These are phyloP conservation scores for Hordeum pubiflorum DNA, from an alignment of 202 grass and related monocot species.

Conservation along the genomic window DNA sequence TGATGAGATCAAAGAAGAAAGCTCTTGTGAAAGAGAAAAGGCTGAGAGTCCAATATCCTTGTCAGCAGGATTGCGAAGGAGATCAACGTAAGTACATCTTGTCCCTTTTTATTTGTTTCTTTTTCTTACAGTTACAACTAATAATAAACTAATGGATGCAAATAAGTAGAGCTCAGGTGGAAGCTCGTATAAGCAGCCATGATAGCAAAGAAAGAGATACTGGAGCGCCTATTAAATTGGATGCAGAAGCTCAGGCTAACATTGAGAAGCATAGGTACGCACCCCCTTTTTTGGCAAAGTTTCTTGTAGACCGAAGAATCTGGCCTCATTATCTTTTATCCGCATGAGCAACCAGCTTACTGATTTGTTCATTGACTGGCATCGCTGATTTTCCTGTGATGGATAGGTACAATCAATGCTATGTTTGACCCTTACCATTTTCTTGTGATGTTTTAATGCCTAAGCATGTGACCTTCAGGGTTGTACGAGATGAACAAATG, in stretches of 20 bases:
- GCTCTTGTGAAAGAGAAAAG: constrained; percentile 29
- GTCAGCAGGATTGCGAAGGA: constrained; percentile 54
- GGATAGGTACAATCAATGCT: neutral
- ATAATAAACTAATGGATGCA: neutral
- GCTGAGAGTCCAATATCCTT: constrained; percentile 28
- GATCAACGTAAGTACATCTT: constrained; percentile 46
- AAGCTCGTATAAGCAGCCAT: constrained; percentile 25
- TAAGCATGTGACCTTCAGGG: neutral
- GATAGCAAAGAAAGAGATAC: constrained; percentile 43
- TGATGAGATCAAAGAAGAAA: constrained; percentile 41
- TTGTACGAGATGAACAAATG: neutral
- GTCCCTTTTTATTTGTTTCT: neutral
- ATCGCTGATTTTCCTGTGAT: neutral
- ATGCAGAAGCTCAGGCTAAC: constrained; percentile 50
- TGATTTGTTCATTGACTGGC: neutral
- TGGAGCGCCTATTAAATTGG: constrained; percentile 58
- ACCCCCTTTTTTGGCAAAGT: neutral
- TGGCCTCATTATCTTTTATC: neutral
- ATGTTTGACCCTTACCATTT: neutral
- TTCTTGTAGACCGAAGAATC: neutral
- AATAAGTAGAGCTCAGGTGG: constrained; percentile 36
- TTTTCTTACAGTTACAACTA: constrained; percentile 1
- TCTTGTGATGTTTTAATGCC: neutral
- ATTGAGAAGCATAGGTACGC: constrained; percentile 82
- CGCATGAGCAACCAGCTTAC: neutral